Percentiles rank a stretch among this genome's conserved stretches.
phyloP scores from a whole-genome alignment of 345 rosid species.

The Atalantia buxifolia region DNA sequence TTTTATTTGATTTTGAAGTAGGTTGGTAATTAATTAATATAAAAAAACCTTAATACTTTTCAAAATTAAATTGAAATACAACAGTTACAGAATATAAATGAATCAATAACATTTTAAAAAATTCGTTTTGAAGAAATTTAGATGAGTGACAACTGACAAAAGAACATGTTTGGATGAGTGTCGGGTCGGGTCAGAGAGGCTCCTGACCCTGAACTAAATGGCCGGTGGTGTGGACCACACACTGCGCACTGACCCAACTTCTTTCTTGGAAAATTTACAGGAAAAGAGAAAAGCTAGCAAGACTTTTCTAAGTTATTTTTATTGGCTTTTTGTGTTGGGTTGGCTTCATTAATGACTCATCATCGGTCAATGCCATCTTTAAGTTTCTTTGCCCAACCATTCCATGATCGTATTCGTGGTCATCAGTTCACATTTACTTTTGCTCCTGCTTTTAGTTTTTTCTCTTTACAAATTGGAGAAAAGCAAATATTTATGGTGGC shows the following conservation, averaged over 20 bases:
- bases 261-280: not conserved
- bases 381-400: not conserved
- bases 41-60: too few species aligned
- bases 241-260: not conserved
- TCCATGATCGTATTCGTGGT: not conserved
- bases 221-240: not conserved
- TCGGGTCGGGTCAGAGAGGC: not conserved
- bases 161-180: too few species aligned
- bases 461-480: too few species aligned
- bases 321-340: not conserved
- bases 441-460: not conserved
- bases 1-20: too few species aligned
- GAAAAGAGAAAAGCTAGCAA: not conserved
- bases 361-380: not conserved
- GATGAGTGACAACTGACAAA: too few species aligned
- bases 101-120: too few species aligned
- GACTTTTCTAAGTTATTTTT: not conserved
- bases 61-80: too few species aligned
- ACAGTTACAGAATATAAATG: too few species aligned
- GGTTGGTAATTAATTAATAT: too few species aligned
- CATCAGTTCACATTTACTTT: not conserved
- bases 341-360: not conserved
- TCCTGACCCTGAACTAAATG: not conserved
- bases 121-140: too few species aligned
- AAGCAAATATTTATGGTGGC: too few species aligned